phyloP scores from a whole-genome alignment of 331 rosid species.

The Saraca asoca region DNA sequence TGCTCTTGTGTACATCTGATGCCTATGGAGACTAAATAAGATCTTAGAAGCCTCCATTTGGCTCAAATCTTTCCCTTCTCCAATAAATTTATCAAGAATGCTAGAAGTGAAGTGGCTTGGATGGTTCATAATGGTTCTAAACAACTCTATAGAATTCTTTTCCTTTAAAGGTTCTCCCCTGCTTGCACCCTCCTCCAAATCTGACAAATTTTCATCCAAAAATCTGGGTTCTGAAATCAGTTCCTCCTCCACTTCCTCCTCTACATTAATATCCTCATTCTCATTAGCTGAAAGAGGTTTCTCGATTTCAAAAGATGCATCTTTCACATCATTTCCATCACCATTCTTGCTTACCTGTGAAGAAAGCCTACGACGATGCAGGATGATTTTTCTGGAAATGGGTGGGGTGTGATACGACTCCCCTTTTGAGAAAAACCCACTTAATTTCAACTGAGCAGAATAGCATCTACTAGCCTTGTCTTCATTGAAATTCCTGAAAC shows the following conservation, averaged over 20 bases:
- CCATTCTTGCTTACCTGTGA: not conserved
- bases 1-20: conserved; percentile 27
- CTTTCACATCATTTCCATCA: not conserved
- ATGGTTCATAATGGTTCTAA: conserved; percentile 16
- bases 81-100: not conserved
- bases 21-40: conserved; percentile 3
- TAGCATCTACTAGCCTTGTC: not conserved
- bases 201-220: conserved; percentile 25
- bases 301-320: not conserved
- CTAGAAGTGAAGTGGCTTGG: not conserved
- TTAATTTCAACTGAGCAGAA: not conserved
- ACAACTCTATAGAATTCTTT: conserved; percentile 32
- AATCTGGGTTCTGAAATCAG: conserved; percentile 13
- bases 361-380: not conserved
- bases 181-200: conserved; percentile 12
- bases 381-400: not conserved
- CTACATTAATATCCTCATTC: not conserved
- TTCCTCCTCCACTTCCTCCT: not conserved
- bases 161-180: not conserved
- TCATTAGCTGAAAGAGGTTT: not conserved
- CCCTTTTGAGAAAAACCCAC: not conserved
- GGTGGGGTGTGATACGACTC: not conserved
- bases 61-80: conserved; percentile 27
- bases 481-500: not conserved
- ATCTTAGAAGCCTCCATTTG: conserved; percentile 11